Percentiles rank a stretch among this genome's conserved stretches.
phyloP scores from a whole-genome alignment of 2,329 filamentous ascomycete genomes.

The Colletotrichum musicola region DNA sequence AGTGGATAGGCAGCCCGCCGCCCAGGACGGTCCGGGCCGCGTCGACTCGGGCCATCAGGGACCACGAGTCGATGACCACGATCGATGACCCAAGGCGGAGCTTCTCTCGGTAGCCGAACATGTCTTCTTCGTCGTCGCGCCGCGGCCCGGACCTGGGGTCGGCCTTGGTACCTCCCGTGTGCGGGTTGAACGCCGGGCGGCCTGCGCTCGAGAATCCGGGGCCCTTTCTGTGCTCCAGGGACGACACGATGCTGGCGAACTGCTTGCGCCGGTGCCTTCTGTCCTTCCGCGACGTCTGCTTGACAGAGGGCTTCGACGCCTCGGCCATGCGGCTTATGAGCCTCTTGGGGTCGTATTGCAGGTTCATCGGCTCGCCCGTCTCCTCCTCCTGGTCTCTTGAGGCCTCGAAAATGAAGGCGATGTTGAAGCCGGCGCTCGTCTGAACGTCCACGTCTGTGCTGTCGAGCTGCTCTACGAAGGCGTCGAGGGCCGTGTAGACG shows the following conservation, averaged over 20 bases:
- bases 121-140: conserved; percentile 56
- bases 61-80: conserved; percentile 65
- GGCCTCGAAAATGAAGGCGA: conserved; percentile 86
- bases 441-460: conserved; percentile 80
- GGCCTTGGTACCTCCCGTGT: conserved; percentile 55
- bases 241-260: conserved; percentile 66
- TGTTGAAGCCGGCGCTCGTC: conserved; percentile 81
- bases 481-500: conserved; percentile 80
- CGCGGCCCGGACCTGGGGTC: conserved; percentile 46
- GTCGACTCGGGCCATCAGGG: conserved; percentile 61
- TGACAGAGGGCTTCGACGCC: conserved; percentile 61
- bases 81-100: conserved; percentile 61
- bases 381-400: conserved; percentile 63
- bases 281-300: conserved; percentile 62
- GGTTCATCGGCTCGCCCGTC: conserved; percentile 61
- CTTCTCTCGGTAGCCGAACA: conserved; percentile 65
- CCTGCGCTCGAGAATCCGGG: conserved; percentile 66
- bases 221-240: conserved; percentile 65
- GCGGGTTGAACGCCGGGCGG: conserved; percentile 55
- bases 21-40: conserved; percentile 62
- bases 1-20: conserved; percentile 57
- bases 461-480: conserved; percentile 87
- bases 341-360: conserved; percentile 64
- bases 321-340: conserved; percentile 62
- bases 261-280: conserved; percentile 61